Base-by-base conservation (phyloP, 2,329 filamentous ascomycete species). In the Talaromyces sp. region DNA sequence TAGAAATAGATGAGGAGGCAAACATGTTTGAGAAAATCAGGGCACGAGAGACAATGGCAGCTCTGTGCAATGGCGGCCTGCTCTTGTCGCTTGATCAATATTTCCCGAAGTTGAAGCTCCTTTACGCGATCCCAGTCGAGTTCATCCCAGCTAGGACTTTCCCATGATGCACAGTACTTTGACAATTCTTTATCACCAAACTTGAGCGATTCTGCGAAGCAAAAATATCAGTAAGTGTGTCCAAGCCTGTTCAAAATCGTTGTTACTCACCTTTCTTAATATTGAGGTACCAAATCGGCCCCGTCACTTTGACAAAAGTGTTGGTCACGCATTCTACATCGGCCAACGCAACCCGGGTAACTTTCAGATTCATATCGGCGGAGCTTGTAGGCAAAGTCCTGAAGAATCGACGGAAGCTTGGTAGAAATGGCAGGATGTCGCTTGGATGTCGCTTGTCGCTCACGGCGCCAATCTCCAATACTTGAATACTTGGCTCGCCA, bases 321-420 rank as follows among this genome's bases (percentile, higher is more conserved):
- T 86, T 85, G 0, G 94, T 96, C 65, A 99, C 82, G 72, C 90
- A 94, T 75, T 98, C 93, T 16, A 99, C 82, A 70, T 96, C 91
- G 43, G 82, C 84, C 6, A 98, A 79, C 0, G 89, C 88, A 7
- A 98, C 85, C 63, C 90, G 87, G 4, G 85, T 79, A 1, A 86
- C 85, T 74, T 90, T 90, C 11, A 88, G 83, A 11, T 85, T 84
- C 73, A 96, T 86, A 22, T 92, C 85, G 65, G 83, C 85, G 70
- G 87, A 87, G 16, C 81, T 82, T 62, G 87, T 85, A 1, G 92
- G 90, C 0, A 96, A 76, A 13, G 85, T 82, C 11, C 88, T 85
- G 69, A 96, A 87, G 54, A 88, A 81, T 48, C 83, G 82, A 14
- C 90, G 85, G 74, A 95, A 92, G 0, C 81, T 79, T 4, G 90